phyloP scores from a whole-genome alignment of 805 yeast genomes.

The Komagataella populi region DNA sequence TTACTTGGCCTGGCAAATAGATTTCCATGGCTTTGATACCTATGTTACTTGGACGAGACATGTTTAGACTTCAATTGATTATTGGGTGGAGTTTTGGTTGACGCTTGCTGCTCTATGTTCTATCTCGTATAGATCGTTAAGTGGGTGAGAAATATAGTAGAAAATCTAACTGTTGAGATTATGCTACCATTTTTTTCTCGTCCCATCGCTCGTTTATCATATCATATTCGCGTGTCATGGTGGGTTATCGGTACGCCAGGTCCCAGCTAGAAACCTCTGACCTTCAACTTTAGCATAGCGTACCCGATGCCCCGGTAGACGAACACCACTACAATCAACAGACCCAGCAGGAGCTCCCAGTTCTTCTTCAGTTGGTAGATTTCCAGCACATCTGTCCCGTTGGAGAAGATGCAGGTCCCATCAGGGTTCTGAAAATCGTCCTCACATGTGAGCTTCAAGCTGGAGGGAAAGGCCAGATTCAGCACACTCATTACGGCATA shows the following conservation, averaged over 20 bases:
- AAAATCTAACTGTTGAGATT: not conserved
- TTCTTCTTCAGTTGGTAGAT: constrained; percentile 29
- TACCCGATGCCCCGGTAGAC: constrained; percentile 27
- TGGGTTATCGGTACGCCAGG: not conserved
- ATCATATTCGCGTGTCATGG: not conserved
- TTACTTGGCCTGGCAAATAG: constrained; percentile 68
- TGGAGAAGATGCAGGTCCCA: constrained; percentile 30
- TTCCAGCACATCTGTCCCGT: constrained; percentile 44
- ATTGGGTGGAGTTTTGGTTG: not conserved
- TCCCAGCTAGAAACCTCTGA: not conserved
- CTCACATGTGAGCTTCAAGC: constrained; percentile 37
- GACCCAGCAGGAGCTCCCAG: constrained; percentile 22
- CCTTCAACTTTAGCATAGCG: constrained; percentile 10
- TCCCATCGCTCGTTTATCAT: not conserved
- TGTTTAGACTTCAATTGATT: constrained; percentile 1
- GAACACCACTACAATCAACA: constrained; percentile 24
- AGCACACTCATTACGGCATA: constrained; percentile 51
- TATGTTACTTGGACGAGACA: constrained; percentile 59
- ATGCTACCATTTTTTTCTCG: not conserved
- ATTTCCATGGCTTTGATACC: constrained; percentile 96
- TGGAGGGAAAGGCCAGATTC: constrained; percentile 41
- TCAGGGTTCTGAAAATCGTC: constrained; percentile 12
- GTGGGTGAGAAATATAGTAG: not conserved
- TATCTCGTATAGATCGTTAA: not conserved
- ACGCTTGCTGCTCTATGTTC: not conserved